phyloP scores from a whole-genome alignment of 116 monocot species.

The Posidonia oceanica region DNA sequence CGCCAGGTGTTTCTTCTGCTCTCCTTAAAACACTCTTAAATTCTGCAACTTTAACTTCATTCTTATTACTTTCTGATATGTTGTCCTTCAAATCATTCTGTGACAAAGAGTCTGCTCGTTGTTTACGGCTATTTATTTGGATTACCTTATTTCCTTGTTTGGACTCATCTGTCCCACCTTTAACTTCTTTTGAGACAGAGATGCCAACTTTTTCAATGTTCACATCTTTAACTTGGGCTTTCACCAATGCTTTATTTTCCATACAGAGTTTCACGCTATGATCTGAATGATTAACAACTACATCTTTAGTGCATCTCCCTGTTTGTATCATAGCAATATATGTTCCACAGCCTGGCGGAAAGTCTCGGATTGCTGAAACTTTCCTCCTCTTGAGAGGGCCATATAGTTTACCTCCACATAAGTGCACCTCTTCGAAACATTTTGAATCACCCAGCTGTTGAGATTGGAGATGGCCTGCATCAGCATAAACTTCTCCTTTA shows the following conservation, averaged over 20 bases:
- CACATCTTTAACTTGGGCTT: no score
- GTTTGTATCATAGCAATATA: background rate
- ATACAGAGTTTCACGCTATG: no score
- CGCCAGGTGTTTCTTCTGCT: background rate
- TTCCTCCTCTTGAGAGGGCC: conserved; percentile 12
- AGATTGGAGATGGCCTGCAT: background rate
- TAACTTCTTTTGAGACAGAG: background rate
- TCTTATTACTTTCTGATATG: background rate
- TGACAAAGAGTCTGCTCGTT: background rate
- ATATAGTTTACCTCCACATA: conserved; percentile 7
- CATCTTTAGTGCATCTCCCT: background rate
- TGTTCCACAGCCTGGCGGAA: conserved; percentile 3
- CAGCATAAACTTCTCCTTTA: background rate
- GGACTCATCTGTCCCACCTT: background rate
- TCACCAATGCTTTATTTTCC: no score
- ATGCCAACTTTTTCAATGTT: background rate
- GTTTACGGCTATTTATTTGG: background rate
- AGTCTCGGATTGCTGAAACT: conserved; percentile 9
- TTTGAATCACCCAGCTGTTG: background rate
- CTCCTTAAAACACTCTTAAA: background rate
- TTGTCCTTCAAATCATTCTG: background rate
- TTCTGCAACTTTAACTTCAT: background rate
- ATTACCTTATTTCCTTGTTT: background rate
- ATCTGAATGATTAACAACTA: no score
- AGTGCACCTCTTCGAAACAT: background rate